Conservation (phyloP, 1,139 yeast species). For the Scheffersomyces parashehatae region DNA sequence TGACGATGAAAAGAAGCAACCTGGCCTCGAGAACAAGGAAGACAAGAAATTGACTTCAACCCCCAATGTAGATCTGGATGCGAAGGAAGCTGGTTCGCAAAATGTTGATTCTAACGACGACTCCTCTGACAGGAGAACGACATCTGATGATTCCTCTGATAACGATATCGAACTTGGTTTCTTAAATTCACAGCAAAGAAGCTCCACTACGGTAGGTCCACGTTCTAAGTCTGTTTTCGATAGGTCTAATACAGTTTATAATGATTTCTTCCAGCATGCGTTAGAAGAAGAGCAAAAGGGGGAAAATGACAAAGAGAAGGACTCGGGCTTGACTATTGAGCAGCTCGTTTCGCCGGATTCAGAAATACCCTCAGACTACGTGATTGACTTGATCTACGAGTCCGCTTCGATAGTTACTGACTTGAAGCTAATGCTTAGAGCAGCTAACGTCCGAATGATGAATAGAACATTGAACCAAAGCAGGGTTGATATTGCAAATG, state of each 20-base stretch:
- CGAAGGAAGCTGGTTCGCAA: slow-evolving; percentile 7
- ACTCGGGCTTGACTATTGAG: slow-evolving; percentile 43
- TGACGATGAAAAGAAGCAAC: slow-evolving; percentile 3
- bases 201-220: slow-evolving; percentile 26
- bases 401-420: slow-evolving; percentile 62
- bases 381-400: slow-evolving; percentile 61
- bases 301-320: slow-evolving; percentile 14
- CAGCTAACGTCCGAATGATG: slow-evolving; percentile 62
- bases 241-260: slow-evolving; percentile 13
- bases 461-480: slow-evolving; percentile 42
- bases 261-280: slow-evolving; percentile 6
- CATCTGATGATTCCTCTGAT: slow-evolving; percentile 26
- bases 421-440: slow-evolving; percentile 61
- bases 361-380: slow-evolving; percentile 52
- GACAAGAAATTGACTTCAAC: slow-evolving; percentile 1
- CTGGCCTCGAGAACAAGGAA: slow-evolving; percentile 3
- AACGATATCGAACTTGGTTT: slow-evolving; percentile 27
- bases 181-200: slow-evolving; percentile 27
- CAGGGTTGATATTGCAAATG: slow-evolving; percentile 27
- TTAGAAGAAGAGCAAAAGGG: slow-evolving; percentile 9
- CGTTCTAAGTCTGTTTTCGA: slow-evolving; percentile 41
- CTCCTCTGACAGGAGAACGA: slow-evolving; percentile 18
- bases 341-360: slow-evolving; percentile 53
- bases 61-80: slow-evolving; percentile 6
- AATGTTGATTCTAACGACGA: slow-evolving; percentile 20